Percentiles rank a stretch among this genome's conserved stretches.
Evolutionary conservation across 345 rosid genomes (phyloP).

Genomic region (Camelina laxa): DNA sequence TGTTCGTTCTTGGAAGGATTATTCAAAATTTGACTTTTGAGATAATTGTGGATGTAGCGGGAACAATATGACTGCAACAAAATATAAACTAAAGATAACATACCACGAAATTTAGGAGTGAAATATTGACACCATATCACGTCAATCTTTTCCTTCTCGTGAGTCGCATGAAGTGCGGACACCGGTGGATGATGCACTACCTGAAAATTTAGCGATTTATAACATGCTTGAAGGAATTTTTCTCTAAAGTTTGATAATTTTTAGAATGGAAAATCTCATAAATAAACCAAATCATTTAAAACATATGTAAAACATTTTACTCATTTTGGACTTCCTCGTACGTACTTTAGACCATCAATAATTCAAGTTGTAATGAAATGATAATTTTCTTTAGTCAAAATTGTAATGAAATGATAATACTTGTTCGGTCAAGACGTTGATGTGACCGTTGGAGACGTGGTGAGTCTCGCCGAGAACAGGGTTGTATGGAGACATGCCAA

Average conservation of each 20-base stretch:
- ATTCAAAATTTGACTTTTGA: neutral
- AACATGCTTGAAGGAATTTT: too few relatives aligned
- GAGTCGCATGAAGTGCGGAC: constrained; percentile 85
- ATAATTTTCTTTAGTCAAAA: too few relatives aligned
- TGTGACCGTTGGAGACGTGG: constrained; percentile 71
- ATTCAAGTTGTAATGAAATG: too few relatives aligned
- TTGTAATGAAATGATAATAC: constrained; percentile 41
- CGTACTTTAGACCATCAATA: too few relatives aligned
- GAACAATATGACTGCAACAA: constrained; percentile 3
- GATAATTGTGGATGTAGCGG: neutral
- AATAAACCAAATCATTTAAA: too few relatives aligned
- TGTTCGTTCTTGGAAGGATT: neutral
- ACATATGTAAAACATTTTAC: too few relatives aligned
- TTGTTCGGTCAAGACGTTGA: constrained; percentile 81
- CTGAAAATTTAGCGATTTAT: constrained; percentile 26
- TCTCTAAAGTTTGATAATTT: too few relatives aligned
- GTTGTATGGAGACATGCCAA: constrained; percentile 82
- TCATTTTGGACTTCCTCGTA: too few relatives aligned
- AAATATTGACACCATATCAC: constrained; percentile 64
- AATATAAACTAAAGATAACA: neutral
- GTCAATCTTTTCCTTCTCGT: constrained; percentile 63
- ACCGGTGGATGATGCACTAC: constrained; percentile 91
- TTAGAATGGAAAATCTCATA: too few relatives aligned
- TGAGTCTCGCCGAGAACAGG: constrained; percentile 96
- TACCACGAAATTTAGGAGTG: constrained; percentile 72